phyloP scores from a whole-genome alignment of 169 alveolate species.

The Babesia bovis region DNA sequence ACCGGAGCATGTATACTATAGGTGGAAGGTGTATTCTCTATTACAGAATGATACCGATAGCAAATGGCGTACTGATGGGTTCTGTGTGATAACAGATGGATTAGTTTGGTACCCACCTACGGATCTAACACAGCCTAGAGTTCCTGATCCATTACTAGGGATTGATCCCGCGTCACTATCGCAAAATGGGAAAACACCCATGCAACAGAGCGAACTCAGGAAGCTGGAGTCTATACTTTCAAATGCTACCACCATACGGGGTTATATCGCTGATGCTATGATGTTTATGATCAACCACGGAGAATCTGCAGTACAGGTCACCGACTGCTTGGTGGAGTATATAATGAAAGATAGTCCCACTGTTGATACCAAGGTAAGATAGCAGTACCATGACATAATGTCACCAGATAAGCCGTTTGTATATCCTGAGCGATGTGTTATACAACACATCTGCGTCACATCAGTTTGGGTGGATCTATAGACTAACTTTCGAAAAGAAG shows the following conservation, averaged over 20 bases:
- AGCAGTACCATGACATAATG: neutral
- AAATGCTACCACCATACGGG: conserved; percentile 12
- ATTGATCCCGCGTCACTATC: neutral
- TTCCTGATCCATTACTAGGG: too few species aligned
- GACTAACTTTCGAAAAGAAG: conserved; percentile 46
- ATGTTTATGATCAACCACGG: conserved; percentile 62
- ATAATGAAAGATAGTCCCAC: conserved; percentile 20
- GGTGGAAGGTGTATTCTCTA: conserved; percentile 68
- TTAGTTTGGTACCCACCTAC: conserved; percentile 44
- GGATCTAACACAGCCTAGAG: neutral
- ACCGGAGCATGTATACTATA: conserved; percentile 62
- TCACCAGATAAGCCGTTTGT: conserved; percentile 46
- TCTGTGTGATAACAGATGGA: conserved; percentile 29
- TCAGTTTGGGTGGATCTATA: conserved; percentile 56
- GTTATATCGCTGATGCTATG: conserved; percentile 55
- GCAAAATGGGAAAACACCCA: conserved; percentile 35
- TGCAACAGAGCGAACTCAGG: conserved; percentile 9
- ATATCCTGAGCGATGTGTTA: conserved; percentile 57
- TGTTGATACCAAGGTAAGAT: conserved; percentile 40
- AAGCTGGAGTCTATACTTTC: conserved; percentile 18
- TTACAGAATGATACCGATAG: conserved; percentile 43
- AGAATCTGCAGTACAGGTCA: conserved; percentile 59
- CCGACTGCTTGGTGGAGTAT: conserved; percentile 31
- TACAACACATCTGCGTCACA: conserved; percentile 57
- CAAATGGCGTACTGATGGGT: conserved; percentile 34